Evolutionary conservation across 2,329 filamentous ascomycete species (phyloP).

Genomic region (Mollisia scopiformis): DNA sequence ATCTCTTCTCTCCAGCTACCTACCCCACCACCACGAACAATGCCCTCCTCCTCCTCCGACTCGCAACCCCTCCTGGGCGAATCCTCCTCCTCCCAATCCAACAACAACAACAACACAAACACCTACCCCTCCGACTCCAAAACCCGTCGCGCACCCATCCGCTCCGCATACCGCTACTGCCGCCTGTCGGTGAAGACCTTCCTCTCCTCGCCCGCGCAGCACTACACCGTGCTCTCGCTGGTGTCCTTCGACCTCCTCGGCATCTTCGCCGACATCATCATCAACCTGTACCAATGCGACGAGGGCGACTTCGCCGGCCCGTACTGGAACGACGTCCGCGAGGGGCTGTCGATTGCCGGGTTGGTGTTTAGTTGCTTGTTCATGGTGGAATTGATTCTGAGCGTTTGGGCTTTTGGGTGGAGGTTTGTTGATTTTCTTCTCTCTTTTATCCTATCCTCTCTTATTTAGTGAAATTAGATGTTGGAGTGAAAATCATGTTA

Average conservation of each 20-base stretch:
- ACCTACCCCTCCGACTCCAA: constrained; percentile 1
- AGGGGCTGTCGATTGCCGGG: constrained; percentile 53
- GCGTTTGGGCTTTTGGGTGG: constrained; percentile 63
- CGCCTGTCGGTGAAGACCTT: constrained; percentile 24
- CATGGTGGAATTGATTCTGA: constrained; percentile 61
- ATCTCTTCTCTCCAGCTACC: background rate
- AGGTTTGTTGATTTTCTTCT: constrained; percentile 43
- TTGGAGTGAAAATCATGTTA: background rate
- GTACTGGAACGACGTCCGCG: constrained; percentile 40
- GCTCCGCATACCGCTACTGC: constrained; percentile 12
- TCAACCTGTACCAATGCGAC: constrained; percentile 52
- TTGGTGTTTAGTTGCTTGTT: constrained; percentile 67
- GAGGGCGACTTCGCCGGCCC: constrained; percentile 26
- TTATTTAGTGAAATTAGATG: background rate
- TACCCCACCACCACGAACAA: constrained; percentile 5
- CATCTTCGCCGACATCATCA: constrained; percentile 55
- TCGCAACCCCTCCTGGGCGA: constrained; percentile 24
- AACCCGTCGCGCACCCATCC: background rate
- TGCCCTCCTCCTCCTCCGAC: constrained; percentile 15
- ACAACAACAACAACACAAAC: background rate
- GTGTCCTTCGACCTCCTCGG: constrained; percentile 53
- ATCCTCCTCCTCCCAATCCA: background rate
- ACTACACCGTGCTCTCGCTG: constrained; percentile 51
- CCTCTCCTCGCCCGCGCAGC: constrained; percentile 49
- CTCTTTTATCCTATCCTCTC: background rate